phyloP scores from a whole-genome alignment of 2,329 filamentous ascomycete species.

The Fusarium nanum region DNA sequence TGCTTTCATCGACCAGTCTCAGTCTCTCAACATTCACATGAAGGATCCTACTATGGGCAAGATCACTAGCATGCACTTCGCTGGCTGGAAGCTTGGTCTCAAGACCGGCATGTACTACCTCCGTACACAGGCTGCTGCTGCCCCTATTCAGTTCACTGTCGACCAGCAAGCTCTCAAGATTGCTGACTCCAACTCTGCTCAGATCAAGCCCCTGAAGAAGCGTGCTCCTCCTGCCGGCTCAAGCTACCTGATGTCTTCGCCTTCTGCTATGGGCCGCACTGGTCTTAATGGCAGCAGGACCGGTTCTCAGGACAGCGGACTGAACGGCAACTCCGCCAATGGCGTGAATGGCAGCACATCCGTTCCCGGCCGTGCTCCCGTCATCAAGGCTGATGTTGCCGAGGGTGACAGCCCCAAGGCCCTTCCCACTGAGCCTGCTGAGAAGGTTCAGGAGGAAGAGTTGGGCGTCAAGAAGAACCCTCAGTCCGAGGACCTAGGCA shows the following conservation, averaged over 20 bases:
- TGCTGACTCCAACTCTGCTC: conserved; percentile 81
- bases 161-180: conserved; percentile 95
- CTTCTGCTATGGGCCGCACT: conserved; percentile 73
- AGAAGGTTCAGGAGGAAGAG: conserved; percentile 72
- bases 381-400: conserved; percentile 80
- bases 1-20: conserved; percentile 98
- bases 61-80: conserved; percentile 99
- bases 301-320: conserved; percentile 55
- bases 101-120: conserved; percentile 99
- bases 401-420: conserved; percentile 85
- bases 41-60: conserved; percentile 99
- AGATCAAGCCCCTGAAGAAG: conserved; percentile 75
- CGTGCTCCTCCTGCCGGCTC: conserved; percentile 67
- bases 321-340: conserved; percentile 68
- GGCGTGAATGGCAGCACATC: conserved; percentile 72
- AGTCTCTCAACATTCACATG: conserved; percentile 99
- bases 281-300: conserved; percentile 70
- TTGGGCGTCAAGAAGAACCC: conserved; percentile 63
- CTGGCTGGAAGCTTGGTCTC: conserved; percentile 97
- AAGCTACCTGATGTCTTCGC: conserved; percentile 62
- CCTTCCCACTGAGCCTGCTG: conserved; percentile 76
- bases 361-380: conserved; percentile 71
- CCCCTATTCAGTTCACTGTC: conserved; percentile 98
- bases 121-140: conserved; percentile 94
- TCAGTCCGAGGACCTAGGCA: conserved; percentile 79